phyloP scores from a whole-genome alignment of 2,329 filamentous ascomycete species.

The Fusarium sp. region DNA sequence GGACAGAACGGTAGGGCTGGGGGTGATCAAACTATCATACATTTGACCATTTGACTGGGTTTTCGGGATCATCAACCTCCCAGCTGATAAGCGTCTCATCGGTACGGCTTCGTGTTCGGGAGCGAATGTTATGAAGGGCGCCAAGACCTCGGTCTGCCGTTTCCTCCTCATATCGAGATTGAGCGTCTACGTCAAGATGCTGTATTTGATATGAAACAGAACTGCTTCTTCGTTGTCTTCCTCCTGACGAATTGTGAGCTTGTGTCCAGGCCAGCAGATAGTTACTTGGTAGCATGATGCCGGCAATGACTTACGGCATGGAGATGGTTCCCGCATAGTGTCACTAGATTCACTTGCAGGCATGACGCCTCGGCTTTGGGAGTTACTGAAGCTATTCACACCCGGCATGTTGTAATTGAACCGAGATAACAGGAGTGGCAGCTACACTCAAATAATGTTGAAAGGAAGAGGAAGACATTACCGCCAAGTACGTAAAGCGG shows the following conservation, averaged over 20 bases:
- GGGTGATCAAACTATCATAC: constrained; percentile 48
- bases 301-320: constrained; percentile 41
- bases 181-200: constrained; percentile 54
- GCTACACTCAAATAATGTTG: constrained; percentile 5
- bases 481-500: constrained; percentile 19
- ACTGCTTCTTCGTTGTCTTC: constrained; percentile 42
- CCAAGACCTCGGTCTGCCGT: constrained; percentile 51
- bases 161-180: constrained; percentile 56
- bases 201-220: constrained; percentile 42
- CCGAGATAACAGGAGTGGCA: background rate
- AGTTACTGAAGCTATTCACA: constrained; percentile 33
- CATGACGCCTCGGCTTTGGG: constrained; percentile 33
- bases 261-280: background rate
- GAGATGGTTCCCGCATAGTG: constrained; percentile 43
- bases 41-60: constrained; percentile 64
- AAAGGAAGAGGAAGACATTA: constrained; percentile 8
- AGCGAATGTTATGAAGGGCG: constrained; percentile 50
- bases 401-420: constrained; percentile 11
- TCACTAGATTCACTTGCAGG: constrained; percentile 44
- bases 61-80: constrained; percentile 61
- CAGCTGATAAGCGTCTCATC: constrained; percentile 56
- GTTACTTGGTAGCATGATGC: background rate
- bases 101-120: constrained; percentile 48
- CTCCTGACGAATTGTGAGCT: constrained; percentile 38
- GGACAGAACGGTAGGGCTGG: background rate